Percentiles rank a stretch among this genome's conserved stretches.
phyloP scores from a whole-genome alignment of 768 basidiomycete species.

The Tricholomella constricta region DNA sequence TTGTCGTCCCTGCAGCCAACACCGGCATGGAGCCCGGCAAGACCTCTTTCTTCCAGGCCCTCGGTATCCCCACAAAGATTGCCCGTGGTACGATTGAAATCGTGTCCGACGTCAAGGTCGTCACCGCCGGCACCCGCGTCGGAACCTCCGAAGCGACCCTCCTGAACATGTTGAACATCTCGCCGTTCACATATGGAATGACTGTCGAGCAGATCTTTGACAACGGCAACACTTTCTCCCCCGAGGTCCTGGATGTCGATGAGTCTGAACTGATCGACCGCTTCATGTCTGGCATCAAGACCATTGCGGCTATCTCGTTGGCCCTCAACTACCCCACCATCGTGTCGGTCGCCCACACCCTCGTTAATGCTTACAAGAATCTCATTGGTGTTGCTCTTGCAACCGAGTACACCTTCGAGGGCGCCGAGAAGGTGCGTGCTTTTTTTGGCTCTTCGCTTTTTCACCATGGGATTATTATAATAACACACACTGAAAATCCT shows the following conservation, averaged over 20 bases:
- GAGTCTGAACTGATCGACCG: slow-evolving; percentile 89
- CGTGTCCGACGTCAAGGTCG: slow-evolving; percentile 94
- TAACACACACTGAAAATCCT: slow-evolving; percentile 86
- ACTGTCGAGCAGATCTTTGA: slow-evolving; percentile 96
- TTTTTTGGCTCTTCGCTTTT: slow-evolving; percentile 12
- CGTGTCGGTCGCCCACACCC: slow-evolving; percentile 89
- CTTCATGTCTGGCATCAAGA: slow-evolving; percentile 93
- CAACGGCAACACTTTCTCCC: slow-evolving; percentile 88
- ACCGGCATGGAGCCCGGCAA: slow-evolving; percentile 99
- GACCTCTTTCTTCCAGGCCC: slow-evolving; percentile 99
- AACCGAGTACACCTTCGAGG: slow-evolving; percentile 95
- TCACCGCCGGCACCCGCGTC: slow-evolving; percentile 89
- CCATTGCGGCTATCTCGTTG: slow-evolving; percentile 93
- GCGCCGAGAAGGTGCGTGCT: slow-evolving; percentile 79
- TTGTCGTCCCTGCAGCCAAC: slow-evolving; percentile 92
- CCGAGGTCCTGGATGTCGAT: slow-evolving; percentile 89
- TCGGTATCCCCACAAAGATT: slow-evolving; percentile 99
- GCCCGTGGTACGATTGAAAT: slow-evolving; percentile 99
- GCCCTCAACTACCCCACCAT: slow-evolving; percentile 96
- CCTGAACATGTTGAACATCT: slow-evolving; percentile 99
- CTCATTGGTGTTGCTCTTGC: slow-evolving; percentile 83
- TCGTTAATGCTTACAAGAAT: slow-evolving; percentile 99
- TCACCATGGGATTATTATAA: slow-evolving; percentile 33
- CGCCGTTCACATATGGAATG: slow-evolving; percentile 99
- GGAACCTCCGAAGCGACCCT: slow-evolving; percentile 97